Conservation (phyloP, 805 yeast genomes). For the Phaffomyces opuntiae region DNA sequence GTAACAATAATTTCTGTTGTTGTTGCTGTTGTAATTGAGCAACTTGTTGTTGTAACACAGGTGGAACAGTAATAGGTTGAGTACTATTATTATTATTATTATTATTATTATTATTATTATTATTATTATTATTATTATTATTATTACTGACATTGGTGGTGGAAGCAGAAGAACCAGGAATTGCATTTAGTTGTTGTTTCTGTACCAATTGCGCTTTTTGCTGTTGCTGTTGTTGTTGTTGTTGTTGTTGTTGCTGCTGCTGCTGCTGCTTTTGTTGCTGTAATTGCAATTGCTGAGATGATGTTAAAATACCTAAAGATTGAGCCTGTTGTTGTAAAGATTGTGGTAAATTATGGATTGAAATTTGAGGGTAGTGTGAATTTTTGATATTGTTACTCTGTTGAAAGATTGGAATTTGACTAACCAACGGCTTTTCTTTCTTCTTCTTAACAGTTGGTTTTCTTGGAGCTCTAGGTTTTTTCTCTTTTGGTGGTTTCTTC, state of each 20-base stretch:
- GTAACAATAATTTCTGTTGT: conserved; percentile 15
- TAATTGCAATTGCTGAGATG: too few species aligned
- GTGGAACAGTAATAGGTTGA: conserved; percentile 8
- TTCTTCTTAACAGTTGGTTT: conserved; percentile 20
- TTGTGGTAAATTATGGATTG: conserved; percentile 8
- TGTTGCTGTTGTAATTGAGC: conserved; percentile 21
- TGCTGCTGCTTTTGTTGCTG: too few species aligned
- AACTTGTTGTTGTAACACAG: conserved; percentile 14
- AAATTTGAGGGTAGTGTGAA: conserved; percentile 12
- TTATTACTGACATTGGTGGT: not conserved
- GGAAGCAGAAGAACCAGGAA: too few species aligned
- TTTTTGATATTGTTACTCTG: conserved; percentile 7
- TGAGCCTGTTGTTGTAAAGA: conserved; percentile 16
- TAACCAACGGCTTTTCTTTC: conserved; percentile 17
- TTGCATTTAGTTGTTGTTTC: too few species aligned
- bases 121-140: conserved; percentile 3
- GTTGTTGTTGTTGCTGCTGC: too few species aligned
- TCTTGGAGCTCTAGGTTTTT: conserved; percentile 23
- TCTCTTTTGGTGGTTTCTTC: conserved; percentile 12
- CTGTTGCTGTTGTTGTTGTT: too few species aligned
- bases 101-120: too few species aligned
- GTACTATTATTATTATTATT: conserved; percentile 3
- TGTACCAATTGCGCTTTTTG: too few species aligned
- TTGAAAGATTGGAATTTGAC: conserved; percentile 19
- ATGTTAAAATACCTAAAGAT: conserved; percentile 1